phyloP scores from a whole-genome alignment of 78 protist species.

The Dictyostelium discoideum region dicty_2.7 NC_007088.5:5605001-5605500 shows the following conservation, averaged over 20 bases:
- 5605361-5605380: slow-evolving; percentile 40
- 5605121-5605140: neutral
- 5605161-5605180: neutral
- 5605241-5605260: neutral
- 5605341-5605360: slow-evolving; percentile 2
- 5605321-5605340: neutral
- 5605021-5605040: neutral
- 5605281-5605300: neutral
- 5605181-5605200: neutral
- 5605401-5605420: neutral
- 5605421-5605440: neutral
- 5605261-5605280: neutral
- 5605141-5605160: neutral
- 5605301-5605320: neutral
- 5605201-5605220: neutral
- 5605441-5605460: neutral
- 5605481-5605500: neutral
- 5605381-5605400: slow-evolving; percentile 19
- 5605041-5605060: too few species aligned
- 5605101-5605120: neutral
- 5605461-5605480: neutral
- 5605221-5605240: neutral
- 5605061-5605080: too few species aligned
- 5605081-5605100: neutral
- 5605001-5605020: neutral